These are phyloP conservation scores for Deinandra increscens DNA, from an alignment of 129 eudicot genomes.

Conservation along the genomic window DNA sequence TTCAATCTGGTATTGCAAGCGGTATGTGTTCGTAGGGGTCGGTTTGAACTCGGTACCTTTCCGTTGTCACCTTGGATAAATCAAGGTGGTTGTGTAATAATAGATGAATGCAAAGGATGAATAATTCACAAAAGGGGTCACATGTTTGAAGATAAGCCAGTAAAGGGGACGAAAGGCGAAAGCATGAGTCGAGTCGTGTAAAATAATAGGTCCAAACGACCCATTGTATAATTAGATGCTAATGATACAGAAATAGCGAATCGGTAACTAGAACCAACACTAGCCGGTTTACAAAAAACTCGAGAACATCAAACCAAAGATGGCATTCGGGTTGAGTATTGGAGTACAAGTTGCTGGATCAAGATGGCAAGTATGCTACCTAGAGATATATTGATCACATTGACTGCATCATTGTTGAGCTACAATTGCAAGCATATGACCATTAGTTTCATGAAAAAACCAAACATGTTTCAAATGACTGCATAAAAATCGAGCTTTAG, in stretches of 20 bases:
- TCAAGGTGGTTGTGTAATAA: no score
- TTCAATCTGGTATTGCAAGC: constrained; percentile 5
- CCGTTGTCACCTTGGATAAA: no score
- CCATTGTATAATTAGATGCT: no score
- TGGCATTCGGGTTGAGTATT: background rate
- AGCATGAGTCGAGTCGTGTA: no score
- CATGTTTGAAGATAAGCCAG: no score
- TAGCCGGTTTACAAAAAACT: constrained; percentile 20
- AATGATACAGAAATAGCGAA: background rate
- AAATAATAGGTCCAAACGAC: no score
- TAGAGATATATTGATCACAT: constrained; percentile 78
- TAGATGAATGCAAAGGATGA: no score
- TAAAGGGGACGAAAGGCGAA: no score
- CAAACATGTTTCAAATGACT: background rate
- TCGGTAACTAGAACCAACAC: constrained; percentile 8
- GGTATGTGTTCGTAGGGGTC: constrained; percentile 14
- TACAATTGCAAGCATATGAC: constrained; percentile 34
- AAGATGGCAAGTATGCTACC: constrained; percentile 80
- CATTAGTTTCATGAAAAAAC: background rate
- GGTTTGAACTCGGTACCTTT: constrained; percentile 19
- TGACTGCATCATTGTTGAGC: constrained; percentile 93
- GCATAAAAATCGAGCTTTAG: background rate
- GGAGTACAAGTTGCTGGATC: constrained; percentile 60
- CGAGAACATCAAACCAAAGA: background rate
- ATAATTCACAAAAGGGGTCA: no score